Evolutionary conservation across 169 alveolate species (phyloP), one percentile per base, ranked within the genome.

Genomic region (Plasmodium gaboni): DNA sequence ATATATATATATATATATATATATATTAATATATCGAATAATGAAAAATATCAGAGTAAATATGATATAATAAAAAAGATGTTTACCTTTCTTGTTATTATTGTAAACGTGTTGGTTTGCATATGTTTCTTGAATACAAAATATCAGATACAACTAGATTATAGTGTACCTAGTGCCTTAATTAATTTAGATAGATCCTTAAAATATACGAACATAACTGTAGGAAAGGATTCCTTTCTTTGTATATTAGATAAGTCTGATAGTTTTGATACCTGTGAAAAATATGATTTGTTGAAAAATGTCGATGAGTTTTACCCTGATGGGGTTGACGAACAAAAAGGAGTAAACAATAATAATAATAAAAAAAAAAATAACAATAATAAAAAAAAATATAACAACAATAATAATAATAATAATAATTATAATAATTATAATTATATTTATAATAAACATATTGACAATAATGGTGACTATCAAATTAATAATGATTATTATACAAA

Each of bases 71-170:
- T 38, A 22, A 61, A 38, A 26, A 61, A 64, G 51, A 74, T 65
- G 87, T 63, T 63, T 60, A 26, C 48, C n/a, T 74, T 46, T 26
- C 69, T 86, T 86, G 59, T 65, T 60, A 38, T 86, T 51, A 28
- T 64, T 42, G 42, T 26, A 46, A 86, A 61, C 65, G 63, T 61
- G 51, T 42, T 86, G 63, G 68, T 71, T 28, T 86, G 87, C 70
- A 38, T 60, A 42, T 86, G 92, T 28, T 70, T 86, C 26, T 63
- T 86, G 24, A 86, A 71, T 55, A 86, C 86, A 26, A 86, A 86
- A 86, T 86, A 86, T 71, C 71, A 86, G 61, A 51, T 86, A 15
- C 92, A 86, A 46, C 22, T 86, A 61, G 92, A 86, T 51, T 51
- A 65, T 65, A 86, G 68, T 26, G 51, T 71, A 57, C 87, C 92